phyloP scores from a whole-genome alignment of 306 rosid species.

The Amphicarpaea edgeworthii region DNA sequence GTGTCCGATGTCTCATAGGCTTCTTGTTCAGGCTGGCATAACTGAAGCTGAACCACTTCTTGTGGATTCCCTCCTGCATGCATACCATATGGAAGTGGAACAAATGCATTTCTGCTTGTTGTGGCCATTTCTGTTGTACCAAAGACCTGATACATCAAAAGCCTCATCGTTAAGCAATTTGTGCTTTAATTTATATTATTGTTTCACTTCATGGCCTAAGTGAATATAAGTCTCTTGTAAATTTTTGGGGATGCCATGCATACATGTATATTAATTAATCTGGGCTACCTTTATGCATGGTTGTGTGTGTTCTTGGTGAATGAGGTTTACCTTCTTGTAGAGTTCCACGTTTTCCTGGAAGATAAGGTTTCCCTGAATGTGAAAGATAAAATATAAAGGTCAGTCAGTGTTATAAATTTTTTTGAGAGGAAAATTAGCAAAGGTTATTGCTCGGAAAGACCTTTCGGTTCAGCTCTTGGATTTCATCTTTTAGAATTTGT shows the following conservation, averaged over 20 bases:
- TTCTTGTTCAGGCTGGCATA: slow-evolving; percentile 59
- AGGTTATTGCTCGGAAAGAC: slow-evolving; percentile 34
- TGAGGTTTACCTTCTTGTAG: slow-evolving; percentile 56
- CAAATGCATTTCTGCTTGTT: slow-evolving; percentile 48
- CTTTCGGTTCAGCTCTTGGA: slow-evolving; percentile 57
- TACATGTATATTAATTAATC: slow-evolving; percentile 31
- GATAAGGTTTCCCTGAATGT: slow-evolving; percentile 50
- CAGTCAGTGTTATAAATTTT: slow-evolving; percentile 14
- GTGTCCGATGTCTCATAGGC: slow-evolving; percentile 49
- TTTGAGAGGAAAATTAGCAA: slow-evolving; percentile 6
- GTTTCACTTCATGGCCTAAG: slow-evolving; percentile 36
- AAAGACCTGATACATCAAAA: slow-evolving; percentile 56
- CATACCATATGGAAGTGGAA: slow-evolving; percentile 50
- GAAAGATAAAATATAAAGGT: slow-evolving; percentile 1
- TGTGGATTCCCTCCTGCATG: slow-evolving; percentile 44
- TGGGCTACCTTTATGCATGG: slow-evolving; percentile 48
- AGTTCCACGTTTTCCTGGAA: slow-evolving; percentile 64
- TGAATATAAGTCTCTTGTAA: slow-evolving; percentile 27
- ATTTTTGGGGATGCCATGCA: slow-evolving; percentile 28
- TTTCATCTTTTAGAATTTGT: slow-evolving; percentile 59
- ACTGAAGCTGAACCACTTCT: slow-evolving; percentile 61
- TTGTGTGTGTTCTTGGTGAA: slow-evolving; percentile 52
- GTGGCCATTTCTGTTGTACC: slow-evolving; percentile 44
- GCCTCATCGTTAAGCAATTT: slow-evolving; percentile 34
- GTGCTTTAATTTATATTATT: slow-evolving; percentile 23